Base-by-base conservation (phyloP, 192 early-diverging fungal genomes). In the Lunasporangiospora selenospora region DNA sequence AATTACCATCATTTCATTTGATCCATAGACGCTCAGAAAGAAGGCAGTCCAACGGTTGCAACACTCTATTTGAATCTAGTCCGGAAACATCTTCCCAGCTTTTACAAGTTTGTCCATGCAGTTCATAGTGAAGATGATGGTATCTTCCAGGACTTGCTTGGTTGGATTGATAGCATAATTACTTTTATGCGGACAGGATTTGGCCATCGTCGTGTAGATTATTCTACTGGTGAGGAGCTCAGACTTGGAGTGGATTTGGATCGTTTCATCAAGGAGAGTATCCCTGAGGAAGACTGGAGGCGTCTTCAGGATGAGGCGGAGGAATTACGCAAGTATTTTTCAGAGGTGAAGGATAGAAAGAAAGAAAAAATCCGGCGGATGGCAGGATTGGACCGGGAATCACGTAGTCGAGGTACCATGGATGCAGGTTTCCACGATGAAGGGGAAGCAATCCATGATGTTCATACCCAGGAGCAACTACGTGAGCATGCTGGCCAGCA, bases 31-130 rank as follows among this genome's bases (percentile, higher is more conserved):
- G 48, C 21, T 24, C 24, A 19, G 16, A 19, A 42, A 18, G 16
- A n/a, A 42, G n/a, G 57, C 18, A 62, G 52, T 37, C 33, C 59
- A 21, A 53, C 76, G 58, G 37, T 58, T 65, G 19, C 81, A 64
- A 50, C 70, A 37, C 24, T 83, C 77, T 73, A 76, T 78, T 15
- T 73, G 75, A 53, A 63, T 15, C 62, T 86, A 12, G 80, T 81
- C 7, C 46, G 77, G 24, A 67, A 75, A 39, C 85, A 86, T 49
- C 62, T 82, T 12, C 75, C 69, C 12, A 60, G 57, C n/a, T 86
- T 86, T 43, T 86, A 86, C 42, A 54, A 53, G 16, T 86, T 84
- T 71, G 82, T 86, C 9, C 80, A 86, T 36, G 71, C 75, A 21
- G 78, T 86, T 18, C 77, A 86, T 42, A 65, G 65, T 13, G 59